Base-by-base conservation (phyloP, 1,284 basidiomycete species). In the Naganishia albida region DNA sequence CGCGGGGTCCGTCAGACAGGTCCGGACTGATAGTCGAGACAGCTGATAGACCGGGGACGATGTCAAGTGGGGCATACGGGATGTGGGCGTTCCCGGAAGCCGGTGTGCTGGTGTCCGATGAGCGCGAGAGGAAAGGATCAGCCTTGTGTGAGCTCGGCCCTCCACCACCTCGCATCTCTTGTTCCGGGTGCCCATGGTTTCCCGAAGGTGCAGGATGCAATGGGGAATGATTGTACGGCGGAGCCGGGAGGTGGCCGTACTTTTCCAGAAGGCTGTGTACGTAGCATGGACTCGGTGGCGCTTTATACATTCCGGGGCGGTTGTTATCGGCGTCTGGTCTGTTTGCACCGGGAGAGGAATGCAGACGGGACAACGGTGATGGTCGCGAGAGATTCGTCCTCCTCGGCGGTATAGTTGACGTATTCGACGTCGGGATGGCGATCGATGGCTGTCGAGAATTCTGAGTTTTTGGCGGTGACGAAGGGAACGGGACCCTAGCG, bases 241-340 rank as follows among this genome's bases (percentile, higher is more conserved):
- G 75, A 49, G 78, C 78, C 48, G 73, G 72, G 18, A 81, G 72
- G 16, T 76, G 75, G 26, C 78, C 77, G 62, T 76, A 73, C 44
- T 74, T 71, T 66, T 81, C 77, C 26, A 81, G 72, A 59, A 78
- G 75, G 2, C 78, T 79, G 64, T 81, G 80, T 54, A 81, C 78
- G 69, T 80, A 81, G 69, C 79, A 81, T 1, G 78, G 77, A 28
- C 52, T 54, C 16, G 50, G n/a, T 7, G 50, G 60, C 18, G 60
- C 50, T 25, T 52, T 65, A 39, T 10, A 55, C 25, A 30, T 57
- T 39, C 26, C 40, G 34, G 63, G 23, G n/a, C n/a, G 48, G 23
- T 59, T 40, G 25, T 15, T 34, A 12, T 13, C 34, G 34, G 39
- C 18, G 2, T 52, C 55, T 44, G 39, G 26, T 30, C 46, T 51